Conservation (phyloP, 805 yeast species). For the Monosporozyma unispora region DNA sequence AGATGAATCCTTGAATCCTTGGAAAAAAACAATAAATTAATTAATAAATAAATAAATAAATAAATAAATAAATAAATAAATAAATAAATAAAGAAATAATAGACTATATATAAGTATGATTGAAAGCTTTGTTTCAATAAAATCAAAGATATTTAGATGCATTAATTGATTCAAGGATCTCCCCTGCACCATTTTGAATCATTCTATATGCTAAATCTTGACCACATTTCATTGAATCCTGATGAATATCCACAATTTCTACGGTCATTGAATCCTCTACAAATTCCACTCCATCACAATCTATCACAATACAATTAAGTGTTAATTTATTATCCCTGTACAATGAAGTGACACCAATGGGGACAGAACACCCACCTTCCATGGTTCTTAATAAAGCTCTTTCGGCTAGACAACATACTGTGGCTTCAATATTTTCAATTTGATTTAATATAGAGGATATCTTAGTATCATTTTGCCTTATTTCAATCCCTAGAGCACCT, state of each 20-base stretch:
- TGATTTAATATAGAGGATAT: slow-evolving; percentile 51
- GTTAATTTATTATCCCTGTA: slow-evolving; percentile 42
- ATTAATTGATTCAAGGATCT: slow-evolving; percentile 71
- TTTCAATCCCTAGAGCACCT: slow-evolving; percentile 93
- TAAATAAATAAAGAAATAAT: not conserved
- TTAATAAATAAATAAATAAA: slow-evolving; percentile 1
- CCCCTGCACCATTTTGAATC: slow-evolving; percentile 70
- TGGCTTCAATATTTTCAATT: slow-evolving; percentile 57
- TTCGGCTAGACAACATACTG: slow-evolving; percentile 78
- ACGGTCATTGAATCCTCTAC: slow-evolving; percentile 44
- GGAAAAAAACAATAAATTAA: not conserved
- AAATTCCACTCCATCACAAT: slow-evolving; percentile 68
- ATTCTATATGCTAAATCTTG: slow-evolving; percentile 55
- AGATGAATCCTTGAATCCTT: slow-evolving; percentile 17
- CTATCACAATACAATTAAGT: slow-evolving; percentile 66
- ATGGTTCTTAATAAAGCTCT: slow-evolving; percentile 75
- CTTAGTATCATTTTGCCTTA: slow-evolving; percentile 56
- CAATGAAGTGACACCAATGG: slow-evolving; percentile 77
- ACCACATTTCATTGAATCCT: slow-evolving; percentile 69
- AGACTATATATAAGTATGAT: not conserved
- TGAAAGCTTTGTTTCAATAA: not conserved
- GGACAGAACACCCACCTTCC: slow-evolving; percentile 98
- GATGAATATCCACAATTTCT: slow-evolving; percentile 32
- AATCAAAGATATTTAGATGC: slow-evolving; percentile 12
- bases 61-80: slow-evolving; percentile 3